phyloP scores from a whole-genome alignment of 495 filamentous ascomycete species.

The Penicillium cataractarum region DNA sequence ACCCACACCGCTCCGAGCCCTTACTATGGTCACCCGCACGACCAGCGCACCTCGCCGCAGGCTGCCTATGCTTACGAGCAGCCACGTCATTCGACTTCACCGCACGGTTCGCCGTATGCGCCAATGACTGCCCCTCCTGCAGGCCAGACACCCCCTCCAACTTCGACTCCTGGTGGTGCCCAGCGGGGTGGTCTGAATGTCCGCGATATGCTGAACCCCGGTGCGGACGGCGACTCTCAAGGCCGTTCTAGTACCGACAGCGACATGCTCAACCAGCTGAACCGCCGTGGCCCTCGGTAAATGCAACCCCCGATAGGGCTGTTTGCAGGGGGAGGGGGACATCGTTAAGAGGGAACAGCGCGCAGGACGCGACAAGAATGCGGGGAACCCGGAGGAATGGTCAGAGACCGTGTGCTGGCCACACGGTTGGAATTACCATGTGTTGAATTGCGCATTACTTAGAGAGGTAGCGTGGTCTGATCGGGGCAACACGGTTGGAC shows the following conservation, averaged over 20 bases:
- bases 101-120: constrained; percentile 54
- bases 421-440: constrained; percentile 32
- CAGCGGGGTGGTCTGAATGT: constrained; percentile 55
- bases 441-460: constrained; percentile 22
- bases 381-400: constrained; percentile 17
- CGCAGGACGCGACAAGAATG: constrained; percentile 14
- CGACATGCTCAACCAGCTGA: constrained; percentile 60
- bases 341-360: not conserved
- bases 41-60: constrained; percentile 56
- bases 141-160: constrained; percentile 23
- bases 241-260: constrained; percentile 58
- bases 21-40: constrained; percentile 51
- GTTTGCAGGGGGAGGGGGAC: not conserved
- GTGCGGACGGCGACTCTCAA: constrained; percentile 34
- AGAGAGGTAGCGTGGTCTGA: constrained; percentile 10
- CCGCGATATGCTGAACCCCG: constrained; percentile 55
- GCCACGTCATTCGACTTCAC: constrained; percentile 52
- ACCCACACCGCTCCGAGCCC: constrained; percentile 46
- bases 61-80: constrained; percentile 53
- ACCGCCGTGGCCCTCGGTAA: constrained; percentile 42
- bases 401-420: constrained; percentile 35
- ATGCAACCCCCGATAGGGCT: not conserved
- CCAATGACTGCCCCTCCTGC: constrained; percentile 36
- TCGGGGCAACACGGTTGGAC: constrained; percentile 17
- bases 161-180: constrained; percentile 41